phyloP scores from a whole-genome alignment of 495 filamentous ascomycete species.

The Hypoxylon crocopeplum region DNA sequence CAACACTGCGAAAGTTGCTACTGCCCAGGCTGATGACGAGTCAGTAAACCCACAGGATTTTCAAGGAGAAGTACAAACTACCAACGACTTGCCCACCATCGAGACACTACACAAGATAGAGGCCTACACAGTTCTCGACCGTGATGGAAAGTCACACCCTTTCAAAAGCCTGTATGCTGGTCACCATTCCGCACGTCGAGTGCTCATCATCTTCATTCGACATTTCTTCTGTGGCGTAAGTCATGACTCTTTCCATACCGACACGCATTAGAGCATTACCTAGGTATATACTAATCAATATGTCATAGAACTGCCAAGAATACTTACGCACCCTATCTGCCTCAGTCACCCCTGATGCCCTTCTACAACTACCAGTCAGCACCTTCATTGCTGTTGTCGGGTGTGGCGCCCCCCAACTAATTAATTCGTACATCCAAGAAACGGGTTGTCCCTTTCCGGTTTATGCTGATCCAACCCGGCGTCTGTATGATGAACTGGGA shows the following conservation, averaged over 20 bases:
- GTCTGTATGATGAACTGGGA: constrained; percentile 73
- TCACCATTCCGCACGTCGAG: constrained; percentile 58
- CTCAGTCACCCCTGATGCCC: constrained; percentile 63
- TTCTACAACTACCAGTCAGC: constrained; percentile 59
- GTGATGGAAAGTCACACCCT: constrained; percentile 63
- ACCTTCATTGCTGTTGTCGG: constrained; percentile 78
- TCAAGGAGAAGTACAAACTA: constrained; percentile 53
- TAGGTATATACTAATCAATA: constrained; percentile 9
- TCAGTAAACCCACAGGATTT: constrained; percentile 48
- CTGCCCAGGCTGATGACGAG: constrained; percentile 7
- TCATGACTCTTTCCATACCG: constrained; percentile 16
- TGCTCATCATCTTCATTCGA: constrained; percentile 80
- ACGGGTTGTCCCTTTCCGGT: constrained; percentile 79
- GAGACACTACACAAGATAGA: constrained; percentile 58
- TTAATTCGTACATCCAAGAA: constrained; percentile 67
- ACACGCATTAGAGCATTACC: constrained; percentile 3
- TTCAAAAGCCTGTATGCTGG: constrained; percentile 75
- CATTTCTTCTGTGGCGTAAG: constrained; percentile 92
- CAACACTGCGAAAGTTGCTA: neutral
- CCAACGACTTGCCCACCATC: constrained; percentile 60
- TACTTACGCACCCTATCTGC: constrained; percentile 70
- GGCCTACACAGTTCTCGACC: constrained; percentile 67
- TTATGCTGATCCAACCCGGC: constrained; percentile 75
- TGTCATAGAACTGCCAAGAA: constrained; percentile 70
- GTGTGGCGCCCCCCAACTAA: constrained; percentile 77